A percentile compares a stretch with the other conserved stretches of the same genome.
Evolutionary conservation across 495 filamentous ascomycete genomes (phyloP).

Genomic region (Staphylotrichum tortipilum): DNA sequence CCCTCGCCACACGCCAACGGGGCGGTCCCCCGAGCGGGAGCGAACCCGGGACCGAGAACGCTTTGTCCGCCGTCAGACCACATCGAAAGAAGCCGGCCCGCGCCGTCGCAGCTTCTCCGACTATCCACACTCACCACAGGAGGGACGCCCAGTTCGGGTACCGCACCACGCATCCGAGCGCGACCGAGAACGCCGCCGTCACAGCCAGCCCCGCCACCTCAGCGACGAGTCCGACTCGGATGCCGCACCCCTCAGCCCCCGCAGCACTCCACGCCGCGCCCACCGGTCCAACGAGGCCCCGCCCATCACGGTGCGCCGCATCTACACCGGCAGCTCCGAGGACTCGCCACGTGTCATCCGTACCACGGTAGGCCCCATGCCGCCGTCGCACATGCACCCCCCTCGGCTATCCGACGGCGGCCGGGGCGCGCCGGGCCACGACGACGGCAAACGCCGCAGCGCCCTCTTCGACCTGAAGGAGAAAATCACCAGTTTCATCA

Average conservation of each 20-base stretch:
- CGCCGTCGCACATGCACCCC: conserved; percentile 7
- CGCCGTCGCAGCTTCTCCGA: conserved; percentile 24
- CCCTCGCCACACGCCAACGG: conserved; percentile 1
- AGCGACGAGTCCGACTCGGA: conserved; percentile 20
- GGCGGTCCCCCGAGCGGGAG: conserved; percentile 20
- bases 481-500: conserved; percentile 17
- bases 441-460: conserved; percentile 13
- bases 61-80: conserved; percentile 17
- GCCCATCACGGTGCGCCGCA: conserved; percentile 16
- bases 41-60: conserved; percentile 15
- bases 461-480: conserved; percentile 17
- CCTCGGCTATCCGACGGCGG: neutral
- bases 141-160: conserved; percentile 13
- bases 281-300: conserved; percentile 19
- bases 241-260: conserved; percentile 8
- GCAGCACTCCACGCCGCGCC: conserved; percentile 1
- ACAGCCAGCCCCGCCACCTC: conserved; percentile 23
- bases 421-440: neutral
- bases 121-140: conserved; percentile 13
- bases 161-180: conserved; percentile 15
- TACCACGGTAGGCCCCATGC: conserved; percentile 11
- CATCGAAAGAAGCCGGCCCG: conserved; percentile 16
- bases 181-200: conserved; percentile 12
- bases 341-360: conserved; percentile 10
- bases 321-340: conserved; percentile 15